phyloP scores from a whole-genome alignment of 805 yeast species.

The Isabelozyma gotoi region DNA sequence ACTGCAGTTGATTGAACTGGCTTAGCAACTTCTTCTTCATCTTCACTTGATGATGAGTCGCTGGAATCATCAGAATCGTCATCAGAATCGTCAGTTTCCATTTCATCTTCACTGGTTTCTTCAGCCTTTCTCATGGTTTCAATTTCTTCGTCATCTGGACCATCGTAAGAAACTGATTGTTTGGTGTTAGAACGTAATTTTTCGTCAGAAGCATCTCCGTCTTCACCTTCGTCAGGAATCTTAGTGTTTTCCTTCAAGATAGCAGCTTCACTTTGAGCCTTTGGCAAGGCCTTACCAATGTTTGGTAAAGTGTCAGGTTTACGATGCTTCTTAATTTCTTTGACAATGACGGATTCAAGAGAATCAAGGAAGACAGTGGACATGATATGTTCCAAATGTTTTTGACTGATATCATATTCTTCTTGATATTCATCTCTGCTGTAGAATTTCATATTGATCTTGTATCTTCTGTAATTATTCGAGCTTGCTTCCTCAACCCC shows the following conservation, averaged over 20 bases:
- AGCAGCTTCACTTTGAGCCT: conserved; percentile 43
- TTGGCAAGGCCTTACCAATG: conserved; percentile 71
- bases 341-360: conserved; percentile 70
- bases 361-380: conserved; percentile 62
- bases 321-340: conserved; percentile 82
- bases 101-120: conserved; percentile 71
- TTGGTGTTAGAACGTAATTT: conserved; percentile 62
- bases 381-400: conserved; percentile 70
- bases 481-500: conserved; percentile 52
- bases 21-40: conserved; percentile 27
- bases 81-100: conserved; percentile 33
- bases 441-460: conserved; percentile 73
- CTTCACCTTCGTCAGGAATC: conserved; percentile 49
- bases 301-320: conserved; percentile 56
- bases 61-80: conserved; percentile 37
- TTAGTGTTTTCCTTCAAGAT: conserved; percentile 17
- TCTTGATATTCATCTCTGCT: conserved; percentile 71
- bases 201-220: conserved; percentile 62
- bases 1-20: conserved; percentile 5
- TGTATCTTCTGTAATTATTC: conserved; percentile 66
- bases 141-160: conserved; percentile 91
- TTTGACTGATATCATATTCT: conserved; percentile 86
- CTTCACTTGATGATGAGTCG: conserved; percentile 17
- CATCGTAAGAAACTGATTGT: conserved; percentile 90
- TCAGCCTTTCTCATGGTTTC: conserved; percentile 87